Evolutionary conservation across 2,329 filamentous ascomycete genomes (phyloP), one percentile per base, ranked within the genome.

Genomic region (Fusarium multiceps): DNA sequence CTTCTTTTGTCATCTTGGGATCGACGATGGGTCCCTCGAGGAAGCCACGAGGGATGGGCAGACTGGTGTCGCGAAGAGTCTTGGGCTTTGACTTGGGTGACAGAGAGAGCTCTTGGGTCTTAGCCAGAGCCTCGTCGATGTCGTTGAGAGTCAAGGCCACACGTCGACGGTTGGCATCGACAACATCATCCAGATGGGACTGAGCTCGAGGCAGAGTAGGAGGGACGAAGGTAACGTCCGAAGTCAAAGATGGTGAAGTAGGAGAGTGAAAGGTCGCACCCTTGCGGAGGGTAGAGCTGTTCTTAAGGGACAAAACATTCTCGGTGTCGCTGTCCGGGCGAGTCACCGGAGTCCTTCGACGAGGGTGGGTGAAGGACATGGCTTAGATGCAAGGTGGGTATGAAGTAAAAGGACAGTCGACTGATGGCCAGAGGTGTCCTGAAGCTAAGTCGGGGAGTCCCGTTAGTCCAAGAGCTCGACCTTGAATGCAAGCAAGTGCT

Each of bases 161-260:
- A 72, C 91, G 91, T 76, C 90, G 88, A 76, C 88, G 86, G 74
- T 90, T 87, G 68, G 90, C 88, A 75, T 89, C 89, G 78, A 92
- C 86, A 59, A 91, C 88, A 86, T 92, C 90, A 81, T 93, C 90
- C 64, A 93, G 82, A 69, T 82, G 87, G 55, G 91, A 92, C 73
- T 91, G 89, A 51, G 91, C 90, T 63, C 92, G 90, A 72, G 87
- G 86, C 74, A 92, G 84, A 43, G 82, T 80, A 59, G 87, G 87
- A 63, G 87, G 84, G 56, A 78, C 78, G 72, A 87, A 86, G 59
- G 77, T 70, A 34, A 81, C 77, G 61, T 82, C 81, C 63, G 80
- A 77, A 51, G 71, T 63, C 50, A 77, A 71, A 72, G 76, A 74
- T 78, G 85, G 82, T 76, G 85, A 86, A 40, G 76, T 71, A 64